Conservation (phyloP, 2,329 filamentous ascomycete genomes). For the Curvularia verruculosa region DNA sequence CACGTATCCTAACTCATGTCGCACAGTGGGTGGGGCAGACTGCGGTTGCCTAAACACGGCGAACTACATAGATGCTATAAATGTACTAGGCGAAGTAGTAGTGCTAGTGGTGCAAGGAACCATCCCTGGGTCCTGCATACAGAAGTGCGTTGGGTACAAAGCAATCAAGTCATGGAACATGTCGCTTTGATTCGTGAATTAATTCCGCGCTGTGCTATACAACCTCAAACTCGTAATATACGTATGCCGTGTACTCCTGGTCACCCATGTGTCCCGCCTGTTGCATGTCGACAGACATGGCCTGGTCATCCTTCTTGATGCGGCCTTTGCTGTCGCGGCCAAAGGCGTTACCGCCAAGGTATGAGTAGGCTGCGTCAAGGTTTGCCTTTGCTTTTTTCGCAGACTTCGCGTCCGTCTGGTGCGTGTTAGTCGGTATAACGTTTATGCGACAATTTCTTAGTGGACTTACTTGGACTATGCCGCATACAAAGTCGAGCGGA, state of each 20-base stretch:
- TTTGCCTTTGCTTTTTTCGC: conserved; percentile 70
- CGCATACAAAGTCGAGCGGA: conserved; percentile 86
- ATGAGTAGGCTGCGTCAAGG: conserved; percentile 84
- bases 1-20: not conserved
- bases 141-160: not conserved
- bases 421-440: conserved; percentile 14
- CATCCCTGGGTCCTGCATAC: not conserved
- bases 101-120: not conserved
- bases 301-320: conserved; percentile 86
- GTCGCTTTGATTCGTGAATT: not conserved
- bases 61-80: too few relatives aligned
- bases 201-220: conserved; percentile 19
- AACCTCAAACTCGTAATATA: conserved; percentile 95
- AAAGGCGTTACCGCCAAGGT: conserved; percentile 93
- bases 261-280: conserved; percentile 72
- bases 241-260: conserved; percentile 92
- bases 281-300: conserved; percentile 81
- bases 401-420: conserved; percentile 79
- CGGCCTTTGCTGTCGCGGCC: conserved; percentile 92
- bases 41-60: not conserved
- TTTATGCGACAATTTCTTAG: not conserved
- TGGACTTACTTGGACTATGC: conserved; percentile 74
- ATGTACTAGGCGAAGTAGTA: not conserved
- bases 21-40: not conserved
- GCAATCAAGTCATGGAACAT: not conserved